Conservation (phyloP, 1,284 basidiomycete genomes). For the Acaromyces ingoldii region DNA sequence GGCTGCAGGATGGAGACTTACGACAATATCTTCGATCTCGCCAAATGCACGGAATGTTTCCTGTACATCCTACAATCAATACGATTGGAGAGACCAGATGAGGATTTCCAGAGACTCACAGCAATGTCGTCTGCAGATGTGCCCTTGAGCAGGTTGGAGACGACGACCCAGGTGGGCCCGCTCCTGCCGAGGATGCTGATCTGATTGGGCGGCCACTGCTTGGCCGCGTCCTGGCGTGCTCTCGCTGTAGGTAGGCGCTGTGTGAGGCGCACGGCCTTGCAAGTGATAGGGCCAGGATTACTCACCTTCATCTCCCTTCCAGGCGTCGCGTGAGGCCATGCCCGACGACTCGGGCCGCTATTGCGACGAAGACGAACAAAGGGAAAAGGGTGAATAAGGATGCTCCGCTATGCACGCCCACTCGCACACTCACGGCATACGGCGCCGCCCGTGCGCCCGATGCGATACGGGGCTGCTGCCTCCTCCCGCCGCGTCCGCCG, state of each 20-base stretch:
- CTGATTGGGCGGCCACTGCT: slow-evolving; percentile 24
- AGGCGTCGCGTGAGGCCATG: neutral
- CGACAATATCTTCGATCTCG: slow-evolving; percentile 30
- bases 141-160: slow-evolving; percentile 39
- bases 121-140: slow-evolving; percentile 43
- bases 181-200: slow-evolving; percentile 40
- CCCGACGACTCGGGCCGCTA: neutral
- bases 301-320: neutral
- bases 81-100: too few relatives aligned
- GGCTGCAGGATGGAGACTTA: neutral
- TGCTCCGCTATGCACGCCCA: neutral
- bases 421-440: neutral
- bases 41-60: slow-evolving; percentile 44
- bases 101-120: slow-evolving; percentile 1
- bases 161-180: slow-evolving; percentile 43
- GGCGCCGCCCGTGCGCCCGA: slow-evolving; percentile 2
- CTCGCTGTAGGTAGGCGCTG: too few relatives aligned
- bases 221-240: too few relatives aligned
- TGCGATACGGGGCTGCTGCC: neutral
- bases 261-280: too few relatives aligned
- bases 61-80: too few relatives aligned
- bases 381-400: neutral
- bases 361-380: neutral
- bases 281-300: too few relatives aligned
- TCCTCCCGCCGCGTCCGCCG: too few relatives aligned